These are phyloP conservation scores for Solanum acaule DNA, from an alignment of 257 asterid species.

Conservation along the genomic window DNA sequence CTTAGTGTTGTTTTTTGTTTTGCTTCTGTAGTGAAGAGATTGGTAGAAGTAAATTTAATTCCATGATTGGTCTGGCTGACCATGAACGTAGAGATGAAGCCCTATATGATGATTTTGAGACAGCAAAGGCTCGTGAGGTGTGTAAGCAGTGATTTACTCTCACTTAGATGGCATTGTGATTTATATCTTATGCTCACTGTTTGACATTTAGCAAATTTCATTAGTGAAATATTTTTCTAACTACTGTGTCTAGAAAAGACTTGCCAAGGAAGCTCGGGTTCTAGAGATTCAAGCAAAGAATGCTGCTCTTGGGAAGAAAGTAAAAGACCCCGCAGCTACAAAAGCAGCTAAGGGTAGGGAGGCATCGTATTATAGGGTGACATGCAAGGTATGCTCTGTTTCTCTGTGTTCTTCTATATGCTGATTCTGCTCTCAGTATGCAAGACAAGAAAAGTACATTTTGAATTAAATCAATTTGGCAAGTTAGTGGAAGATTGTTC, in stretches of 20 bases:
- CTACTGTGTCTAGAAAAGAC: constrained; percentile 51
- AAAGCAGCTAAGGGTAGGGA: constrained; percentile 72
- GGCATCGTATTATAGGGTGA: constrained; percentile 66
- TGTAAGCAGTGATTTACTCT: background rate
- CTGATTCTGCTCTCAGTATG: background rate
- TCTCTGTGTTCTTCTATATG: background rate
- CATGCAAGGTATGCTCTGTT: constrained; percentile 55
- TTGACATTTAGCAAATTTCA: background rate
- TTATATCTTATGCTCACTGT: background rate
- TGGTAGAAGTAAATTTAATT: constrained; percentile 52
- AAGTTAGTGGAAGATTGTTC: background rate
- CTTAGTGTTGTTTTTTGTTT: background rate
- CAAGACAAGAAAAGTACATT: background rate
- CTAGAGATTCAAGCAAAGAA: constrained; percentile 75
- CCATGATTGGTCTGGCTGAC: constrained; percentile 78
- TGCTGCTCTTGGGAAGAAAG: constrained; percentile 76
- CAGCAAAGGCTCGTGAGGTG: constrained; percentile 79
- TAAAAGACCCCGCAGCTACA: constrained; percentile 29
- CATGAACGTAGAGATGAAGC: constrained; percentile 71
- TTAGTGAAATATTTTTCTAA: background rate
- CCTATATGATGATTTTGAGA: constrained; percentile 81
- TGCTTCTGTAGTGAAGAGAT: constrained; percentile 64
- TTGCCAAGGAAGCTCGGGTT: constrained; percentile 83
- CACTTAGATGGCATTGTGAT: background rate
- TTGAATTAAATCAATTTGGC: background rate